Conservation (phyloP, 768 basidiomycete genomes). For the Suillus lakei region DNA sequence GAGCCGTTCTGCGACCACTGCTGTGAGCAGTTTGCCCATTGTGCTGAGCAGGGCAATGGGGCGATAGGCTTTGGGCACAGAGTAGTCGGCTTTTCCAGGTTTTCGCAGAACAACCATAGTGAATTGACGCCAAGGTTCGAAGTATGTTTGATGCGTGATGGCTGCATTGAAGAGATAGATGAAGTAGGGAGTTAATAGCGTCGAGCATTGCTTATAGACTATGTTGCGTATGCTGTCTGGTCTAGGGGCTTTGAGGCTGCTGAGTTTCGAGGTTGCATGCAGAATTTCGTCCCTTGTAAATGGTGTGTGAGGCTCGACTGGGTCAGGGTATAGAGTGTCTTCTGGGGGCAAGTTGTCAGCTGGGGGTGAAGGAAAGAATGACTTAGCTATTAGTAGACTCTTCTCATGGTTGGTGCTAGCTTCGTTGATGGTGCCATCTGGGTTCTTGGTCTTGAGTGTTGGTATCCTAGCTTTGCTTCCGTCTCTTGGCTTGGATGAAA, state of each 20-base stretch:
- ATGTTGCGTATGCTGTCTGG: slow-evolving; percentile 32
- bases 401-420: slow-evolving; percentile 27
- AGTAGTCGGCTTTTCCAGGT: slow-evolving; percentile 40
- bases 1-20: slow-evolving; percentile 29
- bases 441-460: background rate
- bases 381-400: slow-evolving; percentile 15
- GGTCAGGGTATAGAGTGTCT: slow-evolving; percentile 12
- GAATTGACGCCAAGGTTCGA: slow-evolving; percentile 24
- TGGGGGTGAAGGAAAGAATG: slow-evolving; percentile 31
- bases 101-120: slow-evolving; percentile 39
- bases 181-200: slow-evolving; percentile 14
- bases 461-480: background rate
- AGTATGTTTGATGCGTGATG: slow-evolving; percentile 12
- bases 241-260: slow-evolving; percentile 24
- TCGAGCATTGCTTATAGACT: slow-evolving; percentile 19
- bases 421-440: background rate
- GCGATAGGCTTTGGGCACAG: slow-evolving; percentile 35
- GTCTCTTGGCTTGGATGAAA: background rate
- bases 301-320: too few relatives aligned
- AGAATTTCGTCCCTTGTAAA: too few relatives aligned
- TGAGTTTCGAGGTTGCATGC: too few relatives aligned
- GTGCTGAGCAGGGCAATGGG: slow-evolving; percentile 44
- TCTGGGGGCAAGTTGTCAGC: too few relatives aligned
- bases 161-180: slow-evolving; percentile 18
- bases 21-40: slow-evolving; percentile 32